These are phyloP conservation scores for Pythium aquatile DNA, from an alignment of 352 stramenopile species.

Conservation along the genomic window DNA sequence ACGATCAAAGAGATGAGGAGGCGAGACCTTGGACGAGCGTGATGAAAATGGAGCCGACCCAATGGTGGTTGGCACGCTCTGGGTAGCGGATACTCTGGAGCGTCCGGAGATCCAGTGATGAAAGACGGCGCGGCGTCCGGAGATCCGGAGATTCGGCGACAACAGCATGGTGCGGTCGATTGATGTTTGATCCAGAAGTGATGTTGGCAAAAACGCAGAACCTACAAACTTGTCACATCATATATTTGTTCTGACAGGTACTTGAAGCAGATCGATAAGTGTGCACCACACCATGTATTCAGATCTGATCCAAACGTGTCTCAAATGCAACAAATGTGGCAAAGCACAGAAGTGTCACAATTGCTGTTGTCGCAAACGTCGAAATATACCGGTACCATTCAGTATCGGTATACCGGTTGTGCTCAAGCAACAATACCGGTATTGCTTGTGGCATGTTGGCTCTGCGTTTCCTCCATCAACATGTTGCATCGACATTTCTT, in stretches of 20 bases:
- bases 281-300: neutral
- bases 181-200: neutral
- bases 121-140: neutral
- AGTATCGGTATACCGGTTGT: no score
- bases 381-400: neutral
- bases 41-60: neutral
- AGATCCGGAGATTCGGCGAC: neutral
- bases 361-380: no score
- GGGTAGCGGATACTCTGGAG: neutral
- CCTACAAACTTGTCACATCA: neutral
- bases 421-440: neutral
- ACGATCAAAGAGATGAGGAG: constrained; percentile 30
- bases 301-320: neutral
- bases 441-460: neutral
- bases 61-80: neutral
- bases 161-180: neutral
- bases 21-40: neutral
- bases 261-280: neutral
- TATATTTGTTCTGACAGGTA: neutral
- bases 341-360: no score
- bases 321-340: neutral
- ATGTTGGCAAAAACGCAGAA: neutral
- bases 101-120: neutral
- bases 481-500: neutral
- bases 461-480: neutral